Evolutionary conservation across 2,329 filamentous ascomycete species (phyloP).

Genomic region (Atkinsonella hypoxylon): DNA sequence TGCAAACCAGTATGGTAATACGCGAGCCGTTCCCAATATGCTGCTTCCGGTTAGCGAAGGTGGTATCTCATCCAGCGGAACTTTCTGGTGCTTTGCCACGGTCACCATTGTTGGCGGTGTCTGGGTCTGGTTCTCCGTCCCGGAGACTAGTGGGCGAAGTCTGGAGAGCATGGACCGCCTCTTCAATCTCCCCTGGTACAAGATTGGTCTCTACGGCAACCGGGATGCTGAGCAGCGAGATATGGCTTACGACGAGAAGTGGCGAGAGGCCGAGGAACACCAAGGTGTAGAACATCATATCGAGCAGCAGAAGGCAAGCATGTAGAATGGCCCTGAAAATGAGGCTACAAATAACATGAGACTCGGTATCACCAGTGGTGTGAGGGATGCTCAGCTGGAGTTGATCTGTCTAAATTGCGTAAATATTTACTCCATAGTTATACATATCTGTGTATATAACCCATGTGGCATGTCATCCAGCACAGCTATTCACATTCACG

Average conservation of each 20-base stretch:
- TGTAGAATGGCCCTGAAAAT: not conserved
- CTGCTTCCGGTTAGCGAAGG: slow-evolving; percentile 37
- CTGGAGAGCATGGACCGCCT: slow-evolving; percentile 61
- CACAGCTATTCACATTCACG: slow-evolving; percentile 29
- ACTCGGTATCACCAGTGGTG: too few species aligned
- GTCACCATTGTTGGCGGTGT: slow-evolving; percentile 55
- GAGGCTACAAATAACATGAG: too few species aligned
- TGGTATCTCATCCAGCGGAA: slow-evolving; percentile 48
- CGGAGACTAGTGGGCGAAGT: slow-evolving; percentile 55
- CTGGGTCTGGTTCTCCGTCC: slow-evolving; percentile 63
- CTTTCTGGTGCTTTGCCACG: slow-evolving; percentile 64
- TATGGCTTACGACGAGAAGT: slow-evolving; percentile 31
- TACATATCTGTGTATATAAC: slow-evolving; percentile 33
- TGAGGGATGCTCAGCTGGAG: too few species aligned
- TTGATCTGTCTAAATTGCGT: too few species aligned
- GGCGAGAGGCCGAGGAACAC: slow-evolving; percentile 22
- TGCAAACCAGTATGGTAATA: slow-evolving; percentile 67
- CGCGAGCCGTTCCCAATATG: slow-evolving; percentile 64
- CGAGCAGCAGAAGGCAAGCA: slow-evolving; percentile 18
- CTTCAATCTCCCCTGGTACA: slow-evolving; percentile 63
- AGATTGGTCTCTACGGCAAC: slow-evolving; percentile 51
- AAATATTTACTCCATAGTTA: too few species aligned
- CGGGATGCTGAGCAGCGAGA: slow-evolving; percentile 37
- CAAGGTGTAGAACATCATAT: slow-evolving; percentile 21
- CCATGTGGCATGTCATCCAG: slow-evolving; percentile 38